Conservation (phyloP, 2,329 filamentous ascomycete species). For the Clonostachys rhizophaga region DNA sequence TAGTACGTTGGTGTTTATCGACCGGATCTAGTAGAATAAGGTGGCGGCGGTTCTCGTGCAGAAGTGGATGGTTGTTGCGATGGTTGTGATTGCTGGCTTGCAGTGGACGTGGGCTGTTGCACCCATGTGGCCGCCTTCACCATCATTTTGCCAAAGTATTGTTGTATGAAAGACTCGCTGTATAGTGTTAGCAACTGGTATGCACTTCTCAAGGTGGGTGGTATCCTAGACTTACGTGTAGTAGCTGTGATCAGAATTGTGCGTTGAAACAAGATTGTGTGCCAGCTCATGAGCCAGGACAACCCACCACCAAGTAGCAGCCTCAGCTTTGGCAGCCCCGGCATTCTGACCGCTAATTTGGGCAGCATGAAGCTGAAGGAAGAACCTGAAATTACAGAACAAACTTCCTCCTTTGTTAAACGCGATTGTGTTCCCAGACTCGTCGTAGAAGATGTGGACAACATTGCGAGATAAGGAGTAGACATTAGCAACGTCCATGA, state of each 20-base stretch:
- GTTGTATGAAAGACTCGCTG: constrained; percentile 71
- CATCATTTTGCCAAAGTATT: constrained; percentile 72
- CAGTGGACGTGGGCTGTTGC: not conserved
- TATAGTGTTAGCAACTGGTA: constrained; percentile 9
- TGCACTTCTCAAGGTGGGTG: not conserved
- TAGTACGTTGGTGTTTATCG: no score
- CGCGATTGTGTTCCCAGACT: constrained; percentile 74
- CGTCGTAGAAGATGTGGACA: constrained; percentile 86
- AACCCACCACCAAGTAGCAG: constrained; percentile 86
- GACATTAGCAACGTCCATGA: constrained; percentile 65
- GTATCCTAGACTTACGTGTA: constrained; percentile 56
- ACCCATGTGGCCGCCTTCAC: constrained; percentile 38
- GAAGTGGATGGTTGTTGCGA: no score
- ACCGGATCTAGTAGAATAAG: no score
- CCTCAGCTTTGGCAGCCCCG: constrained; percentile 56
- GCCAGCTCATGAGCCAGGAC: constrained; percentile 94
- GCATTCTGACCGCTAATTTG: constrained; percentile 27
- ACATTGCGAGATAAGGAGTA: constrained; percentile 67
- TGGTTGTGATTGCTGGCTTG: not conserved
- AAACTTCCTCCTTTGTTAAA: constrained; percentile 86
- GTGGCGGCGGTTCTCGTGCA: no score
- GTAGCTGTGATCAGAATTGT: constrained; percentile 76
- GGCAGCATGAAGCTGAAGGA: constrained; percentile 68
- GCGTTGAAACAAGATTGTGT: constrained; percentile 80
- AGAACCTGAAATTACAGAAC: constrained; percentile 92